Evolutionary conservation across 2,329 filamentous ascomycete species (phyloP), one percentile per base, ranked within the genome.

Genomic region (Monilinia fructicola): DNA sequence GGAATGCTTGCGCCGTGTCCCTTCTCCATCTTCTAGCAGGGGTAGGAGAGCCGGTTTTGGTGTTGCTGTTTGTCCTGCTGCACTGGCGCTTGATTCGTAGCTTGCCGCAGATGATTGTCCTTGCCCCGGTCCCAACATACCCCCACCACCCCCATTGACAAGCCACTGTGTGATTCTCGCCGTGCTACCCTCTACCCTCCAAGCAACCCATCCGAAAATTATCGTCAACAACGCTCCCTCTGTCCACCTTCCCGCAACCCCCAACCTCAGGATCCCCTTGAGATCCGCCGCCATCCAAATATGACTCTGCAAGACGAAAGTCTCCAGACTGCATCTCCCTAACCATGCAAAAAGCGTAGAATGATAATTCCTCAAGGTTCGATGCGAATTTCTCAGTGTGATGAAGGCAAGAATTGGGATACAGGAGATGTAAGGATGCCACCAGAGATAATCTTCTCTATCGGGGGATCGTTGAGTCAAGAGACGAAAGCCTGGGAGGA

Each of bases 201-300:
- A 77, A 65, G 79, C 78, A 5, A 78, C 67, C 76, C 79, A 81
- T 16, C 82, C 58, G 67, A 84, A 82, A 2, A 80, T 66, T 0
- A 75, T 72, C 0, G 79, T 81, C 16, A 82, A 68, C 1, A 82
- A 46, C 5, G 77, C 68, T 6, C 78, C 69, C 68, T 83, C 80
- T 23, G 74, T 67, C 74, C 73, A 76, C 54, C 74, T 74, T 67
- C 76, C 74, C 66, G 66, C 71, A 4, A 76, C 54, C 5, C 74
- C 74, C 35, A 74, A 48, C 46, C 79, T 72, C 10, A 89, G 78
- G 4, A 84, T 70, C 0, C 83, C 84, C 42, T 80, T 82, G 2
- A 83, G 83, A 71, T 89, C 85, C 3, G 81, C 84, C 2, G 84
- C 85, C 11, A 89, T 80, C 81, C 84, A 87, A 64, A 87, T 79